Base-by-base conservation (phyloP, 2,329 filamentous ascomycete species). In the Penicillium sp. region DNA sequence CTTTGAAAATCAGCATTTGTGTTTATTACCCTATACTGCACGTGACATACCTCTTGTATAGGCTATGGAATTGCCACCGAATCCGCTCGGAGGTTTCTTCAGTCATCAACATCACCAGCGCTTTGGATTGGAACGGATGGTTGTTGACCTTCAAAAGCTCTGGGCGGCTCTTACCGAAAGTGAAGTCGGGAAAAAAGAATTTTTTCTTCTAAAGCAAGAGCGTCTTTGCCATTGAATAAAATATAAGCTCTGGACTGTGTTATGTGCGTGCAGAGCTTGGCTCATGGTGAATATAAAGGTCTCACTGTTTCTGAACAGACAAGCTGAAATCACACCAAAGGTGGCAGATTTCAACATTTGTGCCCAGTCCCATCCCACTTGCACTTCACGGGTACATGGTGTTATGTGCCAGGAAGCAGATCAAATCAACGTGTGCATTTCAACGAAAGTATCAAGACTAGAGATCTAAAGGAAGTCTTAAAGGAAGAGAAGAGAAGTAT, bases 1-100 rank as follows among this genome's bases (percentile, higher is more conserved):
- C 40, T 43, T 43, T 43, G 40, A 43, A 43, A 43, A 43, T 43
- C 40, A 43, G 40, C 19, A 43, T 43, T 43, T 43, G 40, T 43
- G 40, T 43, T 43, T 7, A 43, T 10, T 43, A 43, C 19, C 8
- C 40, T 43, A 43, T 25, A 43, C n/a, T 43, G 19, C 8, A 43
- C 22, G 40, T 43, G 40, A 25, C 40, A 43, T 25, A 43, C 40
- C 40, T 43, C 8, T 43, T 43, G 40, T 43, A 43, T 43, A 43
- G 40, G 40, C 19, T 43, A 43, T 22, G 40, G n/a, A 43, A 43
- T 43, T 43, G 40, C 40, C 40, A 43, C 40, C 6, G 8, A 43
- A 43, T 43, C 40, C 40, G 40, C 40, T 43, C 40, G 8, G 40
- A 22, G n/a, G 40, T 43, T 43, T 8, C 5, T 43, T 43, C 40